Percentiles rank a stretch among this genome's conserved stretches.
phyloP scores from a whole-genome alignment of 164 flowering plant genomes.

The Vitis riparia region DNA sequence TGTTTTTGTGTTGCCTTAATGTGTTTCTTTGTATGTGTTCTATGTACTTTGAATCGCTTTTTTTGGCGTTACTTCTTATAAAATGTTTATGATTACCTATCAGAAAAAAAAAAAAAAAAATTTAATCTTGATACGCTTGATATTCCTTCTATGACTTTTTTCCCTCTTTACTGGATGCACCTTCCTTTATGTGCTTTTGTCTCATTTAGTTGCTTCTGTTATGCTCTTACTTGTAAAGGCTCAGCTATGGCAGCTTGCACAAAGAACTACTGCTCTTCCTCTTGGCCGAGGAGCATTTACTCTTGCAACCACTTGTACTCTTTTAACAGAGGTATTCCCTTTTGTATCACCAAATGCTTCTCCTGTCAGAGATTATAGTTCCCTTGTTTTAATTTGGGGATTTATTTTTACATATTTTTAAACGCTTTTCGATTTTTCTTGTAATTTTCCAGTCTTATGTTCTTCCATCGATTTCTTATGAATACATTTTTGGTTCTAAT shows the following conservation, averaged over 20 bases:
- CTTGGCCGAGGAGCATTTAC: slow-evolving; percentile 98
- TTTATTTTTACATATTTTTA: not conserved
- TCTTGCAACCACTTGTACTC: slow-evolving; percentile 80
- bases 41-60: too few relatives aligned
- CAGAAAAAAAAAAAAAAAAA: too few relatives aligned
- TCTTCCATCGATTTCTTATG: not conserved
- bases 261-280: slow-evolving; percentile 93
- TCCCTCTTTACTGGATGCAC: not conserved
- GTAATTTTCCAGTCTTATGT: not conserved
- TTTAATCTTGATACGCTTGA: not conserved
- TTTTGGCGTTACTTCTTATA: too few relatives aligned
- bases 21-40: too few relatives aligned
- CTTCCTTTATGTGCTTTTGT: not conserved
- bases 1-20: too few relatives aligned
- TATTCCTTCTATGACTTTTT: not conserved
- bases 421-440: not conserved
- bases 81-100: too few relatives aligned
- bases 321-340: slow-evolving; percentile 86
- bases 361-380: not conserved
- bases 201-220: slow-evolving; percentile 12
- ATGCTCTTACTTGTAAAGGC: slow-evolving; percentile 43
- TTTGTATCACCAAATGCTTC: not conserved
- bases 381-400: not conserved
- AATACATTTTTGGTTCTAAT: slow-evolving; percentile 1
- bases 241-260: slow-evolving; percentile 96